These are phyloP conservation scores for Tardiomyces digboiensis DNA, from an alignment of 1,139 yeast species.

Conservation along the genomic window DNA sequence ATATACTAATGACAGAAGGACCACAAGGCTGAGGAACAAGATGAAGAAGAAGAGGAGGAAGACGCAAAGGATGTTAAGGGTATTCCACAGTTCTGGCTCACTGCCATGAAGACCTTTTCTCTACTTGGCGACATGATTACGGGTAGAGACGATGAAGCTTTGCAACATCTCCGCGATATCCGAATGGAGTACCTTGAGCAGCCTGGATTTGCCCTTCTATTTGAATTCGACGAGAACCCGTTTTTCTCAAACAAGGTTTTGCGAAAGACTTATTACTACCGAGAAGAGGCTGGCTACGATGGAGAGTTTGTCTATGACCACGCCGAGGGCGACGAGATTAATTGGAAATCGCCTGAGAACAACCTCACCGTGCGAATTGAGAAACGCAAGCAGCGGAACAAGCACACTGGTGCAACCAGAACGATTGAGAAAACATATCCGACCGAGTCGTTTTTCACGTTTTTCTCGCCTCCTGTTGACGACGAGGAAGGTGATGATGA, in stretches of 20 bases:
- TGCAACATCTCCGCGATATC: slow-evolving; percentile 58
- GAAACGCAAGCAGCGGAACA: slow-evolving; percentile 96
- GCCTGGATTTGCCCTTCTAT: slow-evolving; percentile 86
- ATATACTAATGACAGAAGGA: too few species aligned
- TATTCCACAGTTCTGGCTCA: slow-evolving; percentile 93
- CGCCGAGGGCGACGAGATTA: slow-evolving; percentile 83
- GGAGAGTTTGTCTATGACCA: slow-evolving; percentile 97
- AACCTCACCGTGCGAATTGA: slow-evolving; percentile 84
- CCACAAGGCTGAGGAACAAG: too few species aligned
- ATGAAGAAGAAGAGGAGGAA: slow-evolving; percentile 36
- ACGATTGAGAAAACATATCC: slow-evolving; percentile 93
- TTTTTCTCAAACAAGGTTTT: slow-evolving; percentile 65
- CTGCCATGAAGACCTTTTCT: slow-evolving; percentile 82
- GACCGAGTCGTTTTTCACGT: slow-evolving; percentile 87
- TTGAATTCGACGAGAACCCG: slow-evolving; percentile 70
- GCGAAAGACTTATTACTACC: slow-evolving; percentile 86
- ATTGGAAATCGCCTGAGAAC: slow-evolving; percentile 73
- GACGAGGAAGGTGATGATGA: slow-evolving; percentile 42
- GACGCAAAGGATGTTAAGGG: slow-evolving; percentile 52
- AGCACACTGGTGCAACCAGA: slow-evolving; percentile 94
- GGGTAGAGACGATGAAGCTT: slow-evolving; percentile 84
- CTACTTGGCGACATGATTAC: slow-evolving; percentile 80
- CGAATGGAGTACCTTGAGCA: slow-evolving; percentile 73
- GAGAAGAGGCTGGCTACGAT: slow-evolving; percentile 86
- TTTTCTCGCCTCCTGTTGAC: slow-evolving; percentile 90